Evolutionary conservation across 179 eudicot species (phyloP).

Genomic region (Patellifolia procumbens): DNA sequence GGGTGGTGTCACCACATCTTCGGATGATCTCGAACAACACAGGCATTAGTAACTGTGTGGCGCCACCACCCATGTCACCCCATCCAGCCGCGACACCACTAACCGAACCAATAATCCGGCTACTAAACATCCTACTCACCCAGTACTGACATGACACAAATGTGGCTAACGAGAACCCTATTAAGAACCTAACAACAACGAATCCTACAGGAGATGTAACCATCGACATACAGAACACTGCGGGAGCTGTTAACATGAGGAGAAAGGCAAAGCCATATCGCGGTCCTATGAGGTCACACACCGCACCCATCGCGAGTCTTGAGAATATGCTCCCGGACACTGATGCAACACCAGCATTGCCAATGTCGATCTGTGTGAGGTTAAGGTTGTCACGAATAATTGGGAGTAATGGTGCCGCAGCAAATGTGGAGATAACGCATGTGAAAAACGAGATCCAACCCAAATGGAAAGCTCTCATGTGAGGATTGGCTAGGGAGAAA

Average conservation of each 20-base stretch:
- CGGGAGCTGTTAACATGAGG: conserved; percentile 28
- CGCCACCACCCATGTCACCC: too few species aligned
- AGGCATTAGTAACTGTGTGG: too few species aligned
- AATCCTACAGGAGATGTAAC: conserved; percentile 17
- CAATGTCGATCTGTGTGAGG: background rate
- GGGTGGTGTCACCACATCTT: too few species aligned
- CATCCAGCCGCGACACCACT: too few species aligned
- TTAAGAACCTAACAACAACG: conserved; percentile 11
- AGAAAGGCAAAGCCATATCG: conserved; percentile 27
- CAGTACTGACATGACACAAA: too few species aligned
- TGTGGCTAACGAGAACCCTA: too few species aligned
- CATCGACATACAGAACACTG: conserved; percentile 30
- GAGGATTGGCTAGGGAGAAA: conserved; percentile 29
- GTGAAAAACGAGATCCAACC: conserved; percentile 20
- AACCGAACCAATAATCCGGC: too few species aligned
- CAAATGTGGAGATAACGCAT: conserved; percentile 28
- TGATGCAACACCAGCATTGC: conserved; percentile 9
- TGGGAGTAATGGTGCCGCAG: conserved; percentile 26
- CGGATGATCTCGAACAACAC: too few species aligned
- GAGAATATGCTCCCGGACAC: conserved; percentile 27
- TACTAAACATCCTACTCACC: too few species aligned
- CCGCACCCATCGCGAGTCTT: conserved; percentile 25
- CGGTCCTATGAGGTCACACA: conserved; percentile 28
- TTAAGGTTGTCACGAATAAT: conserved; percentile 27
- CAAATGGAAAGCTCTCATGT: conserved; percentile 26